These are phyloP conservation scores for Mortierella sp. DNA, from an alignment of 371 early-diverging fungal genomes.

Conservation along the genomic window DNA sequence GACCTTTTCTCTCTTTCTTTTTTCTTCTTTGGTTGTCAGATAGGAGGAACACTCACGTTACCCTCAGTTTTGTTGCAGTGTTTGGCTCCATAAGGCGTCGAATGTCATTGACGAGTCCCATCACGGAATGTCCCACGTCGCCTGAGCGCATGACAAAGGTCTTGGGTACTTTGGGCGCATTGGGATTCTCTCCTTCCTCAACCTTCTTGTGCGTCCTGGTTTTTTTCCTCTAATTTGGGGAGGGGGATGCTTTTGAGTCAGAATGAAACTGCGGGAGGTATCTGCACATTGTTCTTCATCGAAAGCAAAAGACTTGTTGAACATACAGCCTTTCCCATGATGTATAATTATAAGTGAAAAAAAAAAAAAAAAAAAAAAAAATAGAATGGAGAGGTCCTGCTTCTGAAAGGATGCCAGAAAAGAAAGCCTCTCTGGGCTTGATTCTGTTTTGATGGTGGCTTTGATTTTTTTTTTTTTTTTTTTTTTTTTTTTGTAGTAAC, in stretches of 20 bases:
- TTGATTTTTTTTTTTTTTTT: not conserved
- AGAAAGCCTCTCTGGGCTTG: not conserved
- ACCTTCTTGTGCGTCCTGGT: conserved; percentile 48
- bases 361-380: not conserved
- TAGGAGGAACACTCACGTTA: conserved; percentile 28
- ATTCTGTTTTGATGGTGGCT: conserved; percentile 2
- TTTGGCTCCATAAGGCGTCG: conserved; percentile 94
- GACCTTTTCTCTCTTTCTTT: too few relatives aligned
- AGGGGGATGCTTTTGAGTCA: not conserved
- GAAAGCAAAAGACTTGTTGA: too few relatives aligned
- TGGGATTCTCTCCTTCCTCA: conserved; percentile 57
- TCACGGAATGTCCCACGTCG: conserved; percentile 77
- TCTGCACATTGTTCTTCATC: too few relatives aligned
- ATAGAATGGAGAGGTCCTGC: too few relatives aligned
- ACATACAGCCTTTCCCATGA: conserved; percentile 42
- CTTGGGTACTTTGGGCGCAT: conserved; percentile 74
- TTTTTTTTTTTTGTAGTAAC: not conserved
- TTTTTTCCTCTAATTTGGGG: conserved; percentile 31
- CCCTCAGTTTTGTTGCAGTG: conserved; percentile 83
- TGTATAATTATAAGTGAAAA: conserved; percentile 2
- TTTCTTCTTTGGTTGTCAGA: not conserved
- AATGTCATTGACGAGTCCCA: conserved; percentile 84
- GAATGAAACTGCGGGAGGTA: not conserved
- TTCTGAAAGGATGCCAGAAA: too few relatives aligned
- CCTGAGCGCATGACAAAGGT: conserved; percentile 96